Percentiles rank a stretch among this genome's conserved stretches.
Conservation (phyloP, 257 asterid species). For the Striga asiatica region DNA sequence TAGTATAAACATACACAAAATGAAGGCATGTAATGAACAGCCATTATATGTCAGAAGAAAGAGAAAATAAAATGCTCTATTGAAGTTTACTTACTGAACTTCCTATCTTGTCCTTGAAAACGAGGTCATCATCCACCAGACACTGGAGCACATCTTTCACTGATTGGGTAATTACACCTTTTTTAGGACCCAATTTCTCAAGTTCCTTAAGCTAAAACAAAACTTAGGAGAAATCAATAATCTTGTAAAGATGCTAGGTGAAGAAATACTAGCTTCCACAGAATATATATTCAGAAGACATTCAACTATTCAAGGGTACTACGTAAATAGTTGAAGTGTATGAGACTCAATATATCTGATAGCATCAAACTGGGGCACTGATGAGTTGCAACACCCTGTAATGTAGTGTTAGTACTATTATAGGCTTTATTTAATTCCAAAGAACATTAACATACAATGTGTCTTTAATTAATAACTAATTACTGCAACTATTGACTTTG, state of each 20-base stretch:
- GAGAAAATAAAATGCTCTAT: neutral
- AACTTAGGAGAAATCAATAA: conserved; percentile 8
- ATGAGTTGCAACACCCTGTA: neutral
- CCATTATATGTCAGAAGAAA: conserved; percentile 1
- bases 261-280: neutral
- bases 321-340: neutral
- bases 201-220: conserved; percentile 76
- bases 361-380: neutral
- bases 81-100: conserved; percentile 68
- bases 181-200: conserved; percentile 89
- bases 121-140: conserved; percentile 95
- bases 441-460: too few species aligned
- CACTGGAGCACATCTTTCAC: conserved; percentile 89
- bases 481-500: neutral
- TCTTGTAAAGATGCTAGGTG: neutral
- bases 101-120: conserved; percentile 92
- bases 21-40: conserved; percentile 1
- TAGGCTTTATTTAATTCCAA: too few species aligned
- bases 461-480: too few species aligned
- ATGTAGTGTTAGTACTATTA: neutral
- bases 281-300: conserved; percentile 4
- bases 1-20: neutral
- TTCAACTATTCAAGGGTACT: neutral
- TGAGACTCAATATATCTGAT: conserved; percentile 6
- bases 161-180: conserved; percentile 86